Base-by-base conservation (phyloP, 192 early-diverging fungal species). In the Backusella circina region DNA sequence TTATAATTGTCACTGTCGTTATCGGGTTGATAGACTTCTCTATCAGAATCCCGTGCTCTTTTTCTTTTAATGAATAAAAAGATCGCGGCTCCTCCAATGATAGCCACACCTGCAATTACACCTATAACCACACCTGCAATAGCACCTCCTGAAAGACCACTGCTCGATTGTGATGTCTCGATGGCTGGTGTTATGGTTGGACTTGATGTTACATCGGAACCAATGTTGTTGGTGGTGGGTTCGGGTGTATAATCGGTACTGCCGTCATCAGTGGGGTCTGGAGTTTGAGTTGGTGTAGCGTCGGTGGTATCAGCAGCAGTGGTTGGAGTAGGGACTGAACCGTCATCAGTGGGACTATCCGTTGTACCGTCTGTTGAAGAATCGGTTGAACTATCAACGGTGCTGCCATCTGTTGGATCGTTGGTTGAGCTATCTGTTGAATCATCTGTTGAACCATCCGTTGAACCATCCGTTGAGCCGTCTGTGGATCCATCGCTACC, bases 101-200 rank as follows among this genome's bases (percentile, higher is more conserved):
- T 7, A 23, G 70, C 65, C 10, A 70, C 74, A 61, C 79, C 79
- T 10, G 33, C 75, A 23, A 80, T 12, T 21, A 71, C 71, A 18
- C 79, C 79, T 5, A 80, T 38, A 8, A 80, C 79, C 41, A 57
- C 75, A 39, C 79, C 79, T 28, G 65, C 65, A 38, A 80, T 80
- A 13, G 75, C 75, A 9, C 72, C 67, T 30, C 51, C 51, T 57
- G 51, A 57, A 57, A 57, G 51, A 2, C 51, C 23, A 6, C 23
- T 10, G 9, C 51, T 57, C n/a, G 67, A 16, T 39, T 35, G 44
- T n/a, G 44, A 2, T 35, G 50, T 36, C 16, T 23, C 18, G 28
- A 28, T 41, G 35, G 28, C 4, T 54, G 54, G 23, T 70, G 75
- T 7, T 5, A 1, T 41, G 68, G 36, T 44, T 23, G 47, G 7